Evolutionary conservation across 495 filamentous ascomycete genomes (phyloP).

Genomic region (Penicillium paxilli): DNA sequence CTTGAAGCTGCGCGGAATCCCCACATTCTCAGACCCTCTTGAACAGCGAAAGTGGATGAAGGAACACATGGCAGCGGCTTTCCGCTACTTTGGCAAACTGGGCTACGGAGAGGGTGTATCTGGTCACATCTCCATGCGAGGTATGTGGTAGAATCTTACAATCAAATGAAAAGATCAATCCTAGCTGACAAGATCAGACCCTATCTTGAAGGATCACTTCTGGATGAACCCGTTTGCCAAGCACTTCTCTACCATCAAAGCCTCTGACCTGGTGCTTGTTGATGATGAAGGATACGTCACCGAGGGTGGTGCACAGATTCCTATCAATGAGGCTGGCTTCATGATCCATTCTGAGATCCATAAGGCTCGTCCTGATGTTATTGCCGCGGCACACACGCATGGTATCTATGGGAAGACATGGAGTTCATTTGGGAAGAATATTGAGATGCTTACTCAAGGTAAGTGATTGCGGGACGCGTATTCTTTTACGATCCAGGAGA

Average conservation of each 20-base stretch:
- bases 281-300: conserved; percentile 50
- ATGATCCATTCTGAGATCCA: conserved; percentile 62
- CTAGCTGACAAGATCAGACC: no score
- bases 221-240: conserved; percentile 57
- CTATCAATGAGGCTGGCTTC: conserved; percentile 68
- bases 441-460: conserved; percentile 55
- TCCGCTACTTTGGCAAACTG: conserved; percentile 66
- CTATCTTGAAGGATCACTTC: conserved; percentile 22
- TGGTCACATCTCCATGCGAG: conserved; percentile 59
- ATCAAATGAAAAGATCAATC: no score
- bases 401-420: conserved; percentile 47
- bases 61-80: conserved; percentile 71
- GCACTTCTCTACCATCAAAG: conserved; percentile 57
- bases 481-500: background rate
- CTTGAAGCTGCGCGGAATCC: conserved; percentile 54
- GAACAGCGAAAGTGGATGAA: conserved; percentile 68
- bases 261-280: conserved; percentile 49
- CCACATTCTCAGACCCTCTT: conserved; percentile 57
- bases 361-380: conserved; percentile 49
- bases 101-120: conserved; percentile 73
- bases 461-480: background rate
- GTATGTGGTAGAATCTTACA: no score
- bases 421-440: conserved; percentile 45
- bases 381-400: conserved; percentile 53
- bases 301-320: conserved; percentile 51